These are phyloP conservation scores for Laetiporus sulphureus DNA, from an alignment of 1,284 basidiomycete species.

Conservation along the genomic window DNA sequence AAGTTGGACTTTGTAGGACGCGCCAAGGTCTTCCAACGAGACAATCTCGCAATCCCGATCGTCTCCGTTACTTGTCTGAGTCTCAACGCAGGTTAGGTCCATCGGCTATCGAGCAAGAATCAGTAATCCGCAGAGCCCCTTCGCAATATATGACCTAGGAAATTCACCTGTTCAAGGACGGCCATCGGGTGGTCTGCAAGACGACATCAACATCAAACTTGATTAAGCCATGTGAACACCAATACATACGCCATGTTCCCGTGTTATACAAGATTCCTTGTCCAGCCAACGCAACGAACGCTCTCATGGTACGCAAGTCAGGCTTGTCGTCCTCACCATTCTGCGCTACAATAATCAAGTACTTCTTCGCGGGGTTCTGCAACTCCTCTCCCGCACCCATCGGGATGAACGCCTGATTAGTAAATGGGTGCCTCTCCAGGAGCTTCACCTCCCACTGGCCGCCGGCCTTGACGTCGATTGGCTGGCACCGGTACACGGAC, in stretches of 20 bases:
- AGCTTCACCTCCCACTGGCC: conserved; percentile 48
- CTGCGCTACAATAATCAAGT: conserved; percentile 80
- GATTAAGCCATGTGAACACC: conserved; percentile 5
- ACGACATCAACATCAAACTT: conserved; percentile 6
- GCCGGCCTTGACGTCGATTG: conserved; percentile 41
- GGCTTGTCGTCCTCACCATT: conserved; percentile 73
- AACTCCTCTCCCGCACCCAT: conserved; percentile 59
- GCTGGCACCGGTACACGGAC: conserved; percentile 70
- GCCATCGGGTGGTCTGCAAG: conserved; percentile 78
- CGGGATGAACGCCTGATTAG: conserved; percentile 86
- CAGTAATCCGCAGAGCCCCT: conserved; percentile 7
- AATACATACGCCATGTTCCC: conserved; percentile 75
- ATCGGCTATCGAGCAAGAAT: conserved; percentile 40
- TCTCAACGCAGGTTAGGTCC: conserved; percentile 81
- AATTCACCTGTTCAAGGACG: conserved; percentile 63
- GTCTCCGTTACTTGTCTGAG: conserved; percentile 73
- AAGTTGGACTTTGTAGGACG: conserved; percentile 33
- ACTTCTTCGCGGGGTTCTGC: conserved; percentile 44
- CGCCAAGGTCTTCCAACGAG: conserved; percentile 36
- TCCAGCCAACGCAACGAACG: conserved; percentile 71
- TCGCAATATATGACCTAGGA: not conserved
- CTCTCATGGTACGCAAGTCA: conserved; percentile 65
- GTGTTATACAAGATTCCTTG: conserved; percentile 83
- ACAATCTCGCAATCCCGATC: conserved; percentile 73
- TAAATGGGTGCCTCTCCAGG: conserved; percentile 73